A percentile compares a stretch with the other conserved stretches of the same genome.
These are phyloP conservation scores for Neocallimastix lanati DNA, from an alignment of 192 early-diverging fungal species.

Conservation along the genomic window DNA sequence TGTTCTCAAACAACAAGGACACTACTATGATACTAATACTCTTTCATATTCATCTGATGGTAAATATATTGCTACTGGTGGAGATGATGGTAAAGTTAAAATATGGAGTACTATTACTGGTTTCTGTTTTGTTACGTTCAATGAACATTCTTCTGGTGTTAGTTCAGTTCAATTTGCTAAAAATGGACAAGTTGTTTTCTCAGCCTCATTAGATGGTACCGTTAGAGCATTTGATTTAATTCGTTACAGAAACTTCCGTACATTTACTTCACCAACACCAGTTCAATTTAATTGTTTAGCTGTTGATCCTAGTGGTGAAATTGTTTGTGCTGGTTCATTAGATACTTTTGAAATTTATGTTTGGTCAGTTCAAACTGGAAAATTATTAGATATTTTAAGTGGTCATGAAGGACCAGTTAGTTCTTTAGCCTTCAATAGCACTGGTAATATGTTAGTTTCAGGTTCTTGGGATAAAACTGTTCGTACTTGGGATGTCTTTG, in stretches of 20 bases:
- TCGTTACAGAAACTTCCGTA: conserved; percentile 95
- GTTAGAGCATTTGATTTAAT: conserved; percentile 96
- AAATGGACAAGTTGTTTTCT: conserved; percentile 83
- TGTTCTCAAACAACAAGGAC: conserved; percentile 97
- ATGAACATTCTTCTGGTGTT: conserved; percentile 71
- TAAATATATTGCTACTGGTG: conserved; percentile 85
- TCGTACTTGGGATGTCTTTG: conserved; percentile 87
- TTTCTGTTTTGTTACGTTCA: conserved; percentile 96
- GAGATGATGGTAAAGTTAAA: conserved; percentile 93
- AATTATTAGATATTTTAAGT: conserved; percentile 76
- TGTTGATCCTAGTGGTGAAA: conserved; percentile 89
- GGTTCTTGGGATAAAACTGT: conserved; percentile 85
- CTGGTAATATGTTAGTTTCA: conserved; percentile 52
- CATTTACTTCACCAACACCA: conserved; percentile 85
- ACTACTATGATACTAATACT: conserved; percentile 82
- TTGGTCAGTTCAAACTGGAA: conserved; percentile 98
- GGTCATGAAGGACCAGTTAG: conserved; percentile 89
- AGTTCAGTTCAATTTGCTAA: conserved; percentile 74
- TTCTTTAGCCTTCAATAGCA: conserved; percentile 64
- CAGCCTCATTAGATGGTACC: conserved; percentile 89
- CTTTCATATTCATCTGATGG: conserved; percentile 80
- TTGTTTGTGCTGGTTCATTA: conserved; percentile 82
- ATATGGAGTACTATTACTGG: conserved; percentile 92
- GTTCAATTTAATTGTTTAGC: conserved; percentile 86
- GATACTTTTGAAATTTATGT: conserved; percentile 95